phyloP scores from a whole-genome alignment of 306 rosid species.

The Canavalia gladiata region DNA sequence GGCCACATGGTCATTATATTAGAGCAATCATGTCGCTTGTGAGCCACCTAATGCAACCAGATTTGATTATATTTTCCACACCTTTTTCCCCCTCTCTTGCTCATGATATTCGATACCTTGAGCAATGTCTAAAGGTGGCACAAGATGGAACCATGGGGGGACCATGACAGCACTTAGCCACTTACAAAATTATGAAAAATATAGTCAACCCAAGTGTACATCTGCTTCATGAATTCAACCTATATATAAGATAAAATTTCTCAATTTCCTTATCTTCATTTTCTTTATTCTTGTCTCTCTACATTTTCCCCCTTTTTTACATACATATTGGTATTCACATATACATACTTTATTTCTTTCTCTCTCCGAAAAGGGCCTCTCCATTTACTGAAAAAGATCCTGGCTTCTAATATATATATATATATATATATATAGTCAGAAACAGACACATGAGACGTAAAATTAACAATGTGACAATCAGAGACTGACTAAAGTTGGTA shows the following conservation, averaged over 20 bases:
- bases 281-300: too few relatives aligned
- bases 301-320: too few relatives aligned
- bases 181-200: slow-evolving; percentile 26
- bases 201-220: slow-evolving; percentile 24
- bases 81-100: slow-evolving; percentile 43
- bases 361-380: too few relatives aligned
- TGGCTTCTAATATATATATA: too few relatives aligned
- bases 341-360: too few relatives aligned
- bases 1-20: slow-evolving; percentile 60
- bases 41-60: slow-evolving; percentile 51
- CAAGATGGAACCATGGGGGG: slow-evolving; percentile 52
- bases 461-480: slow-evolving; percentile 1
- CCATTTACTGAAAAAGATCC: too few relatives aligned
- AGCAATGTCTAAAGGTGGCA: slow-evolving; percentile 55
- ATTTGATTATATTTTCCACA: slow-evolving; percentile 53
- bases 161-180: slow-evolving; percentile 56
- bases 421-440: background rate
- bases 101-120: slow-evolving; percentile 56
- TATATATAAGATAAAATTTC: background rate
- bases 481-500: slow-evolving; percentile 5
- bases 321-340: too few relatives aligned
- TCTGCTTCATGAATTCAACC: slow-evolving; percentile 16
- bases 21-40: slow-evolving; percentile 56
- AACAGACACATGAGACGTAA: background rate
- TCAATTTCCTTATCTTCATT: too few relatives aligned